Base-by-base conservation (phyloP, 108 stramenopile species). In the Nannochloropsis oceanica region DNA sequence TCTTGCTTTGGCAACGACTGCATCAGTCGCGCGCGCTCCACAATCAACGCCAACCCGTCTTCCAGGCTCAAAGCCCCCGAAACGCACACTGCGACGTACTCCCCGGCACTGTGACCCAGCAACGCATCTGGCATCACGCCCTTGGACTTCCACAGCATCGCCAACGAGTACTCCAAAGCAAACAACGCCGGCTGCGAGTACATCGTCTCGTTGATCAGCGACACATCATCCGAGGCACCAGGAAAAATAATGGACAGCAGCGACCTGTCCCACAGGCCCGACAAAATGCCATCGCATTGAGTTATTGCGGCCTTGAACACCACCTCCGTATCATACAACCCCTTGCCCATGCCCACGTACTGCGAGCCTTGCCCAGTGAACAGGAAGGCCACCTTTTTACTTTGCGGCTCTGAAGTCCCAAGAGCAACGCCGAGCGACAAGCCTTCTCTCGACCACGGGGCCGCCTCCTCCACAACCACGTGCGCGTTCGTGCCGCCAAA, bases 401-500 rank as follows among this genome's bases (percentile, higher is more conserved):
- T 81, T 1, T 81, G 80, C 24, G 43, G 43, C 81, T 13, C 14
- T 42, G 43, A 13, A 8, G 43, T 25, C 26, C 27, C 26, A 8
- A 27, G 24, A 73, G 27, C 86, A 25, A 25, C 84, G 13, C 14
- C 84, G 24, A 43, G 80, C 18, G 81, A 34, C 22, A n/a, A 22
- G 34, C 34, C 34, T 43, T 87, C 86, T 12, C 81, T 87, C 20
- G 81, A 27, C 43, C 25, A n/a, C 22, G 34, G 18, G 14, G 59
- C 83, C 26, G 87, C 84, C 46, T 26, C 42, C 80, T 81, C 13
- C 18, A 91, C 25, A 13, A 89, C 27, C 8, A 91, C 88, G 88
- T 91, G 90, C 8, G 89, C 89, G 85, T 91, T 91, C 34, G 90
- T 90, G 44, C 90, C 90, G 25, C 90, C 90, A 85, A 89, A 91